Base-by-base conservation (phyloP, 257 asterid species). In the Verbascum thapsus region DNA sequence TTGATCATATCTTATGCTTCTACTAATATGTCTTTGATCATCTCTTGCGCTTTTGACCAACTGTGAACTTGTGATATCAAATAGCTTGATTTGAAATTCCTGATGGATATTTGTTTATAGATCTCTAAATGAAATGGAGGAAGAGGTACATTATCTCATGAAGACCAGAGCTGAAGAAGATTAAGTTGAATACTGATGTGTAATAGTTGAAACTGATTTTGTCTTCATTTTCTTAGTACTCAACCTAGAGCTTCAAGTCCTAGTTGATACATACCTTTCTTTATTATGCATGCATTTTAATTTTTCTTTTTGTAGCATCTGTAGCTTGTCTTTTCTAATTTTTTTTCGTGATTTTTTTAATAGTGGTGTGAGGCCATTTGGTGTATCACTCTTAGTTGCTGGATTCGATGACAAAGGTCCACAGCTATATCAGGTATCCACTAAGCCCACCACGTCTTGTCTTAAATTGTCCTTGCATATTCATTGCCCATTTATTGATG, bases 341-440 rank as follows among this genome's bases (percentile, higher is more conserved):
- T 68, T 66, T 59, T 56, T 58, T 59, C 30, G 32, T 5, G 3
- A 8, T 34, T 80, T 52, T 38, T 53, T 16, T 61, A 63, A 49
- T 64, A 91, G 98, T 79, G 98, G 98, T 53, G 98, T 91, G 68
- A 84, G 98, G 81, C 98, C 98, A 19, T 91, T 91, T 70, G 98
- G 96, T 41, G 98, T 91, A 61, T 91, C 98, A 11, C 91, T 91
- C 65, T 77, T 91, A 87, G 91, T 88, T 79, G 96, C 96, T 61
- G 98, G 98, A 48, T 88, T 58, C 73, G 98, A 91, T 77, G 98
- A 91, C 91, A 91, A 91, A 85, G 98, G 98, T 66, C 98, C 98
- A 43, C 98, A 91, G 73, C 85, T 88, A 23, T 91, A 88, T 80
- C 98, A 88, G 85, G 98, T 88, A 78, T 26, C 32, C 32, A 26